A percentile compares a stretch with the other conserved stretches of the same genome.
Conservation (phyloP, 495 filamentous ascomycete genomes). For the Cercophora samala region DNA sequence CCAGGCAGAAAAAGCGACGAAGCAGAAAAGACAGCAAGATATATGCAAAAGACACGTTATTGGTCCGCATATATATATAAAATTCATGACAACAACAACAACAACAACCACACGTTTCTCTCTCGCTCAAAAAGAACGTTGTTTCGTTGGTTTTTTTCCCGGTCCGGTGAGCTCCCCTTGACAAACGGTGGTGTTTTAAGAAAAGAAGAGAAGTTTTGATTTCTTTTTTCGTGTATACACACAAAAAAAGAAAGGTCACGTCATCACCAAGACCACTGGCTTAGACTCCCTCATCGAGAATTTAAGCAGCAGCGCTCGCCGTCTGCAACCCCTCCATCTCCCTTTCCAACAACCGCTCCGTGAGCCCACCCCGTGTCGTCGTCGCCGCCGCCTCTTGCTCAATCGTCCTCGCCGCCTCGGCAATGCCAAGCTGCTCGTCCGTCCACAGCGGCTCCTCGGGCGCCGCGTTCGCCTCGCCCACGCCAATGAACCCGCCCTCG, state of each 20-base stretch:
- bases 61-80: no score
- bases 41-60: no score
- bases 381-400: constrained; percentile 30
- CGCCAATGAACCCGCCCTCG: constrained; percentile 89
- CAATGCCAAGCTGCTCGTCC: constrained; percentile 75
- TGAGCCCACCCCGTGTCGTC: constrained; percentile 16
- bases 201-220: not conserved
- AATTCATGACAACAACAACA: not conserved
- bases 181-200: not conserved
- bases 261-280: not conserved
- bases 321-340: constrained; percentile 22
- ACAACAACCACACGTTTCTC: not conserved
- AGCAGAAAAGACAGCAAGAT: not conserved
- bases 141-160: not conserved
- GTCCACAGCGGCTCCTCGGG: constrained; percentile 71
- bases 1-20: not conserved
- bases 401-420: constrained; percentile 37
- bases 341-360: constrained; percentile 28
- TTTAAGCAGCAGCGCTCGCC: constrained; percentile 25
- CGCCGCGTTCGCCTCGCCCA: constrained; percentile 65
- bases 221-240: not conserved
- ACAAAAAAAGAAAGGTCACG: not conserved
- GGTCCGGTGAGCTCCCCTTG: not conserved
- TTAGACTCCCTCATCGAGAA: not conserved
- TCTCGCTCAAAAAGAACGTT: constrained; percentile 10